Evolutionary conservation across 2,329 filamentous ascomycete species (phyloP).

Genomic region (Aureobasidium musti): DNA sequence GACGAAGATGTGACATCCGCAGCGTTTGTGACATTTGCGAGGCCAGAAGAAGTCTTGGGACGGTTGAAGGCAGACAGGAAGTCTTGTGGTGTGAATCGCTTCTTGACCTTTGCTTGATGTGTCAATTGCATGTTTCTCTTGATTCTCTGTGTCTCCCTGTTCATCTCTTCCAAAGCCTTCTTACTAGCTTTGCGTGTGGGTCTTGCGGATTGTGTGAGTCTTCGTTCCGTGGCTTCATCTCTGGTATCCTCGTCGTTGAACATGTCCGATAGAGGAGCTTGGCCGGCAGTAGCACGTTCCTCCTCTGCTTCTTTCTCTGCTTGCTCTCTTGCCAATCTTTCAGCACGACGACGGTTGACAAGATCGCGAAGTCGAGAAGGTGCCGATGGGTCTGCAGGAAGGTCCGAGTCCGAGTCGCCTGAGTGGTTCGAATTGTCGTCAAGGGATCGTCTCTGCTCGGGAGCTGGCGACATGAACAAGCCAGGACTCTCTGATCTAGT

Average conservation of each 20-base stretch:
- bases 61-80: conserved; percentile 72
- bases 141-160: conserved; percentile 88
- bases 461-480: conserved; percentile 26
- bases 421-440: conserved; percentile 3
- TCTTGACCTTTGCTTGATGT: conserved; percentile 83
- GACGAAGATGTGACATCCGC: conserved; percentile 30
- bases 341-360: conserved; percentile 70
- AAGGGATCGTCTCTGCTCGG: background rate
- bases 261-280: conserved; percentile 32
- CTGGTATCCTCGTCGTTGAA: conserved; percentile 54
- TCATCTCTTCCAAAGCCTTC: conserved; percentile 93
- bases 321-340: conserved; percentile 68
- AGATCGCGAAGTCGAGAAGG: conserved; percentile 65
- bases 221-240: conserved; percentile 49
- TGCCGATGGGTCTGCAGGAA: conserved; percentile 45
- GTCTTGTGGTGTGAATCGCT: conserved; percentile 81
- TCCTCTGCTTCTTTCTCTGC: conserved; percentile 50
- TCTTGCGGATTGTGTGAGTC: conserved; percentile 66
- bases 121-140: conserved; percentile 86
- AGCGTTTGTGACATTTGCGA: conserved; percentile 48
- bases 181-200: conserved; percentile 86
- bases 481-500: conserved; percentile 22
- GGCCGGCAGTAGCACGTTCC: conserved; percentile 28
- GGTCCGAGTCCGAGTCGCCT: conserved; percentile 34
- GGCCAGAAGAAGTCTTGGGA: conserved; percentile 42